Conservation (phyloP, 2,329 filamentous ascomycete species). For the Botrytis tulipae region DNA sequence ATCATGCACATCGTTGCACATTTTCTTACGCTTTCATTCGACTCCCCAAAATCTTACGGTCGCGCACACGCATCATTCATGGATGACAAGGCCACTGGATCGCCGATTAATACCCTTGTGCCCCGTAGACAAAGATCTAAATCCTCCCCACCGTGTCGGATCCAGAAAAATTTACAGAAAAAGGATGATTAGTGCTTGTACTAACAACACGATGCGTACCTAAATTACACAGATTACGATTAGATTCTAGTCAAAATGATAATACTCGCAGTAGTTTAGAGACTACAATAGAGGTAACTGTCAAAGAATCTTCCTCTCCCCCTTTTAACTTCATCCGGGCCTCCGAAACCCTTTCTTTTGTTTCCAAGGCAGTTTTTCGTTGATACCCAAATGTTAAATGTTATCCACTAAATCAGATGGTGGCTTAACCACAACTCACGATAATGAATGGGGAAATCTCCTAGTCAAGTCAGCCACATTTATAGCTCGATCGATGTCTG, state of each 20-base stretch:
- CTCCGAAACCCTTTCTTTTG: slow-evolving; percentile 1
- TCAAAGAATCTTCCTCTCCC: slow-evolving; percentile 4
- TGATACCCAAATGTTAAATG: neutral
- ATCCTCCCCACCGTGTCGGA: neutral
- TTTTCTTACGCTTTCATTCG: slow-evolving; percentile 7
- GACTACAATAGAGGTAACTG: neutral
- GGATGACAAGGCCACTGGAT: slow-evolving; percentile 9
- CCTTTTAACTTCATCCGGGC: neutral
- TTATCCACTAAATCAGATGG: neutral
- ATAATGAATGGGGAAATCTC: neutral
- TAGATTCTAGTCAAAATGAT: neutral
- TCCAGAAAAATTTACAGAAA: neutral
- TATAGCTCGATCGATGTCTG: neutral
- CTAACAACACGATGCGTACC: neutral
- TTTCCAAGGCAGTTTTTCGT: neutral
- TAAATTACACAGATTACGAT: neutral
- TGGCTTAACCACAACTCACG: neutral
- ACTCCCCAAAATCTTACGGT: slow-evolving; percentile 2
- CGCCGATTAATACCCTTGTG: slow-evolving; percentile 18
- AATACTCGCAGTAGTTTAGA: neutral
- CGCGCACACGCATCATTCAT: slow-evolving; percentile 10
- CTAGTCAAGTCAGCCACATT: slow-evolving; percentile 10
- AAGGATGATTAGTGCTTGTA: neutral
- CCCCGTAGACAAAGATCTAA: slow-evolving; percentile 18
- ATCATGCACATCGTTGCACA: slow-evolving; percentile 19